Base-by-base conservation (phyloP, 202 grass and related monocot genomes). In the Elaeis oleifera region DNA sequence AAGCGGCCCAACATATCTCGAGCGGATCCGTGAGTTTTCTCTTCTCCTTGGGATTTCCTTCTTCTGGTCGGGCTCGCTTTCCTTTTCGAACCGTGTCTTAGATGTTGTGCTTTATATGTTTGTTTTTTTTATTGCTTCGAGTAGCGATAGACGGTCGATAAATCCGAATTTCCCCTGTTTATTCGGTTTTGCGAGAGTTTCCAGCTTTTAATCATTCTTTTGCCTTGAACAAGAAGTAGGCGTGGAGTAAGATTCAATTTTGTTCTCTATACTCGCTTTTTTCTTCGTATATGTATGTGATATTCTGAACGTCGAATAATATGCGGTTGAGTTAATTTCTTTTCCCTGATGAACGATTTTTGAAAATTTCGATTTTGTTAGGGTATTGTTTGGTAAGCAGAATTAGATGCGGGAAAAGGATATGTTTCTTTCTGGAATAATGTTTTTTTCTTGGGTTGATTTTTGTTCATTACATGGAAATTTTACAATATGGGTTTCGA, bases 1-100 rank as follows among this genome's bases (percentile, higher is more conserved):
- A 56, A 39, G 53, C 51, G 24, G 27, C 65, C 51, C n/a, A 68
- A 16, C 65, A 53, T 68, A 21, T 23, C 65, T 31, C 27, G 51
- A 56, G 51, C 26, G 65, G 65, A 68, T 68, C 65, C 65, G 65
- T 68, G 65, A 68, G 65, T 68, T 68, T 32, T 28, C n/a, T 31
- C n/a, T 39, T 18, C 52, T 36, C 21, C 18, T 16, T 39, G 26
- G 53, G 36, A 2, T 44, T 44, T 44, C 8, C 22, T 6, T 21
- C 23, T 16, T 52, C 1, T 17, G 23, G 52, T 21, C 19, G 11
- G 26, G 31, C n/a, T 17, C 21, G 56, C 8, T 23, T 68, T 19
- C 4, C 4, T 32, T 55, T 29, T 18, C 4, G 26, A 21, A 9
- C 54, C 23, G 9, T 68, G 18, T 68, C 53, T 53, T 68, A 21